A percentile compares a stretch with the other conserved stretches of the same genome.
Evolutionary conservation across 495 filamentous ascomycete species (phyloP).

Genomic region (Aspergillus nidulans): DNA sequence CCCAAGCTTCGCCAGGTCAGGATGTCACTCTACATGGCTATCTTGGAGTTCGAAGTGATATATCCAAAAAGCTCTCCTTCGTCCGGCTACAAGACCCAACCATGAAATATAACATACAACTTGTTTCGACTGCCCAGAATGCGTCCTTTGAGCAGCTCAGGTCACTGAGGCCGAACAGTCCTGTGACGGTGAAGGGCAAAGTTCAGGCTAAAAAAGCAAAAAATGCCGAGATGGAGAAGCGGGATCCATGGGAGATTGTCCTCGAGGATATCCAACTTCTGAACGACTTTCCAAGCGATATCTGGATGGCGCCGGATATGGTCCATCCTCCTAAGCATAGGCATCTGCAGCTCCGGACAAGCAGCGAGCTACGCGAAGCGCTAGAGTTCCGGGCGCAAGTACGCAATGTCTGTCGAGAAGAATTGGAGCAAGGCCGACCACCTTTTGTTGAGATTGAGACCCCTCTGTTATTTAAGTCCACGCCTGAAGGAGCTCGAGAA

Average conservation of each 20-base stretch:
- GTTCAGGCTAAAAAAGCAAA: constrained; percentile 42
- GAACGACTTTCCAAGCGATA: constrained; percentile 71
- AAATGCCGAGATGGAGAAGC: constrained; percentile 19
- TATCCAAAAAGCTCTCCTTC: constrained; percentile 65
- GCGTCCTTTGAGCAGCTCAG: constrained; percentile 44
- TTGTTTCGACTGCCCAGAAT: constrained; percentile 47
- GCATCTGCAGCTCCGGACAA: constrained; percentile 79
- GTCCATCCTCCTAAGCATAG: constrained; percentile 69
- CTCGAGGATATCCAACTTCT: constrained; percentile 60
- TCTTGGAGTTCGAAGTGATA: constrained; percentile 55
- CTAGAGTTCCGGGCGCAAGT: constrained; percentile 54
- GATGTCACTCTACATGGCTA: constrained; percentile 69
- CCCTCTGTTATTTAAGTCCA: constrained; percentile 93
- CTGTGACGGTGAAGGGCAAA: constrained; percentile 48
- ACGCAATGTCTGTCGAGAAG: constrained; percentile 46
- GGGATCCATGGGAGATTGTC: constrained; percentile 53
- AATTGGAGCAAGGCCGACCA: constrained; percentile 39
- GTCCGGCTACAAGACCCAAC: constrained; percentile 54
- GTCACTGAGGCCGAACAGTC: constrained; percentile 43
- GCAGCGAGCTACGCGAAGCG: constrained; percentile 56
- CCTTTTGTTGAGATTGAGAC: constrained; percentile 83
- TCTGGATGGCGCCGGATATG: constrained; percentile 66
- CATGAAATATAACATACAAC: constrained; percentile 45
- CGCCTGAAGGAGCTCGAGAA: constrained; percentile 90
- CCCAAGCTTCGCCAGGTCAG: constrained; percentile 36